Base-by-base conservation (phyloP, 495 filamentous ascomycete species). In the Penicillium desertorum region DNA sequence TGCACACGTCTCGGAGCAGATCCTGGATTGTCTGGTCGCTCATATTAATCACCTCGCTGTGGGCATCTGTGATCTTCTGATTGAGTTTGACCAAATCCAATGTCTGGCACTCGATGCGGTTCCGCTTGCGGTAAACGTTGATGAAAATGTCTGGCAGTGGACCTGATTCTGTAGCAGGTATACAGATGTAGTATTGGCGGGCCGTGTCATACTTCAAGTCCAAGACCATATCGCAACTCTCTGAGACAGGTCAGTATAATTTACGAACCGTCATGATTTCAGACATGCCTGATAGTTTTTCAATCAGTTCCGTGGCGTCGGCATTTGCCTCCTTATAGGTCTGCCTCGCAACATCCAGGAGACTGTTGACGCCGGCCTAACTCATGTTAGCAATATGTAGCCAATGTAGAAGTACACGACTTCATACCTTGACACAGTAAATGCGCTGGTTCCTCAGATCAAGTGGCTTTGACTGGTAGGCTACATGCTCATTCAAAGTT, bases 361-460 rank as follows among this genome's bases (percentile, higher is more conserved):
- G 80, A 27, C 89, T 90, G 65, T 92, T 91, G 19, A 94, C 85
- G 9, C 89, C 90, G 52, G 90, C 86, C 88, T 92, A 61, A 17
- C 20, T 62, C 5, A 60, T 25, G 42, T 68, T 51, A 71, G 58
- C 22, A 27, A 19, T 9, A 12, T 27, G 10, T 10, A 45, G 11
- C 11, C 9, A 41, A 6, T 11, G 0, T 25, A 25, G 0, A 19
- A 19, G 17, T 11, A 45, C 12, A 32, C 4, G 5, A 17, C 16
- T 20, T 17, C 61, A 56, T 62, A 91, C 90, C 78, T 88, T 94
- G 37, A 98, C 84, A 51, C 94, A 94, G 73, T 96, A 96, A 12
- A 90, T 91, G 47, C 94, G 80, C 69, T 98, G 95, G 62, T 97
- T 95, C 50, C 92, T 83, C 51, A 96, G 76, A 57, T 96, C 94